Evolutionary conservation across 768 basidiomycete species (phyloP), one percentile per base, ranked within the genome.

Genomic region (Tylopilus cervinicoccineus): DNA sequence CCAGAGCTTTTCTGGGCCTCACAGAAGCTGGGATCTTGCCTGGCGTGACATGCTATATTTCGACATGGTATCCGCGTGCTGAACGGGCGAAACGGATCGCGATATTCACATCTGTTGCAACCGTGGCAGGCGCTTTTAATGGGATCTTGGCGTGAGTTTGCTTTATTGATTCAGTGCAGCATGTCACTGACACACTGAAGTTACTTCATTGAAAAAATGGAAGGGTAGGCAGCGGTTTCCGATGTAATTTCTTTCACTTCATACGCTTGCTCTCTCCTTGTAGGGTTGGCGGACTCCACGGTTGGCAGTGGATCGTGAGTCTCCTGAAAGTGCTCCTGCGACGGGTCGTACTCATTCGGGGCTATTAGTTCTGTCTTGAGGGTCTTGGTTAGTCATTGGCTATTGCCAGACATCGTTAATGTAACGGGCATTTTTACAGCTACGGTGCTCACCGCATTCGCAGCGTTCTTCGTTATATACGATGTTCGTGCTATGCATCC

Each of bases 221-320:
- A 44, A 19, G 32, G 33, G 43, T 44, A 7, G 2, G 43, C 11
- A 33, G 6, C 7, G 2, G 11, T 43, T 10, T 7, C 14, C 7
- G 3, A 12, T 13, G 29, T n/a, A 16, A 23, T 22, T 34, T 4
- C 12, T 7, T 36, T 17, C 5, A 13, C 17, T 5, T 1, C 1
- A 6, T 17, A 19, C 23, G 2, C 10, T 11, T 33, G 6, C 7
- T 9, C 22, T 24, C 14, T 17, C 19, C 1, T 27, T 2, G 1
- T 9, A 44, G 43, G 16, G 17, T 44, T 5, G 43, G 43, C 14
- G 43, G 43, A 10, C 43, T 44, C 13, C 43, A 27, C n/a, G 43
- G 43, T 19, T 44, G 43, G 43, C 43, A 44, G 17, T 44, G 33
- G 43, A 44, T 36, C 5, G 43, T 36, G 33, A 44, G 43, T 27